Base-by-base conservation (phyloP, 192 early-diverging fungal species). In the Dispira parvispora region DNA sequence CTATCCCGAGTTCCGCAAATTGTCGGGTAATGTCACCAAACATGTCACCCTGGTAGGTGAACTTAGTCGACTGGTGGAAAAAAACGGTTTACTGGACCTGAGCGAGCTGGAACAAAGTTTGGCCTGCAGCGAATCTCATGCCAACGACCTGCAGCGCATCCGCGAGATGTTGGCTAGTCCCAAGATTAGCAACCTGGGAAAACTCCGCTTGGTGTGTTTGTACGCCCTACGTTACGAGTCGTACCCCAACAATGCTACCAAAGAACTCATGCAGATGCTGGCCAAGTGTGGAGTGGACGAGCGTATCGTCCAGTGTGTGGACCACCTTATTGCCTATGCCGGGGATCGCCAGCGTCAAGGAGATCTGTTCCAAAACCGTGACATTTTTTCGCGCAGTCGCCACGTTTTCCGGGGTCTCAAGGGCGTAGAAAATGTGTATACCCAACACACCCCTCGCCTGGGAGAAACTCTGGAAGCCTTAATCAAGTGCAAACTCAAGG, bases 371-470 rank as follows among this genome's bases (percentile, higher is more conserved):
- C 82, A 86, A 8, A 95, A 91, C 66, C 82, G 92, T 62, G 84
- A 88, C 47, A 77, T 97, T 43, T 75, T 99, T 45, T 83, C 88
- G 18, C 76, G 87, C 25, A 88, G 91, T 16, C 84, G 84, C 58
- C 93, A 87, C 61, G 88, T 88, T 8, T 83, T 99, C 65, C 97
- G 95, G 67, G 94, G 96, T 13, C 73, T 99, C 45, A 69, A 86
- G 78, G 96, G 91, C 11, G 91, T 94, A 26, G 96, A 99, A 63
- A 99, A 99, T 67, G 94, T 99, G 11, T 99, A 99, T 66, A 97
- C 94, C 18, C 93, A 95, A 67, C 94, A 99, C 68, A 79, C 77
- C 23, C 93, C 96, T 20, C 80, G 84, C n/a, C 65, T 99, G 46
- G 82, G 80, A 0, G 82, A 87, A 23, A 90, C 83, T 32, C 52